Percentiles rank a stretch among this genome's conserved stretches.
These are phyloP conservation scores for Sequoiadendron giganteum DNA, from an alignment of 75 land plant species.

Conservation along the genomic window DNA sequence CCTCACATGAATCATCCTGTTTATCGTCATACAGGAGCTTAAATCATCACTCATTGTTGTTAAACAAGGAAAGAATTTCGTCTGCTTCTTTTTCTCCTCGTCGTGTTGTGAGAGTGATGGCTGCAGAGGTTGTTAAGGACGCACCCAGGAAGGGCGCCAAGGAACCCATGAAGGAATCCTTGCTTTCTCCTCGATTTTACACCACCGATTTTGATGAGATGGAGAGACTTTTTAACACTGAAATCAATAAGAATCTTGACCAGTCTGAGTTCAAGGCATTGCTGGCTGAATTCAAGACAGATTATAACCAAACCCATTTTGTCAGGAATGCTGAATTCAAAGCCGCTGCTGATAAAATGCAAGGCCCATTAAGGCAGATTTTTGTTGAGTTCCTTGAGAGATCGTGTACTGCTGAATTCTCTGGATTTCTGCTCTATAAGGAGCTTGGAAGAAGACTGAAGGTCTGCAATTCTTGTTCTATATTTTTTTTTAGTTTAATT, in stretches of 20 bases:
- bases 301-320: conserved; percentile 97
- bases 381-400: conserved; percentile 98
- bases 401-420: conserved; percentile 98
- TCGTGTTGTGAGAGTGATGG: conserved; percentile 11
- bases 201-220: conserved; percentile 98
- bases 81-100: not conserved
- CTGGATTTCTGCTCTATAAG: conserved; percentile 95
- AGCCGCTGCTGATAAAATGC: conserved; percentile 91
- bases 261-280: conserved; percentile 85
- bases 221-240: conserved; percentile 90
- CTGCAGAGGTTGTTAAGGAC: conserved; percentile 13
- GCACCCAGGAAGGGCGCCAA: conserved; percentile 55
- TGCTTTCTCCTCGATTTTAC: conserved; percentile 95
- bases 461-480: conserved; percentile 39
- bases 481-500: not conserved
- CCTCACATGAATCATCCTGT: not conserved
- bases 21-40: conserved; percentile 1
- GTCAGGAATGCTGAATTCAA: conserved; percentile 93
- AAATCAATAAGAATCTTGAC: conserved; percentile 92
- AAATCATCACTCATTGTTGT: not conserved
- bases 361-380: conserved; percentile 88
- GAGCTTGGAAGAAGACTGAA: conserved; percentile 98
- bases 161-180: conserved; percentile 62
- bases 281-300: conserved; percentile 90
- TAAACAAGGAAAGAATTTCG: not conserved